These are phyloP conservation scores for Wickerhamomyces tratensis DNA, from an alignment of 805 yeast species.

Conservation along the genomic window DNA sequence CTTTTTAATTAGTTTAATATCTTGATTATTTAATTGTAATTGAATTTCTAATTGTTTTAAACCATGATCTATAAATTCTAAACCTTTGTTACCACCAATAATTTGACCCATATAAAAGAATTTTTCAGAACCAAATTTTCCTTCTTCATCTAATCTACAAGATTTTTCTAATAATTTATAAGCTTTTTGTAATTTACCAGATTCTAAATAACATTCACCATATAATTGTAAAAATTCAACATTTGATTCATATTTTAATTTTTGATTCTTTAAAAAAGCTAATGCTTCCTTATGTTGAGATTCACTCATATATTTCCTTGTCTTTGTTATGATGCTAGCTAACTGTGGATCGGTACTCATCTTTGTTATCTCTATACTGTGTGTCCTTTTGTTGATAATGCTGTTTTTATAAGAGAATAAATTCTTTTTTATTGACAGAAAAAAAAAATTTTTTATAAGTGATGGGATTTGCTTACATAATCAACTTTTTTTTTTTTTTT, in stretches of 20 bases:
- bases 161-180: conserved; percentile 50
- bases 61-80: conserved; percentile 53
- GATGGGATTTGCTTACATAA: no score
- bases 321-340: conserved; percentile 1
- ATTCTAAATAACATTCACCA: conserved; percentile 76
- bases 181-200: conserved; percentile 72
- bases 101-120: conserved; percentile 88
- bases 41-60: conserved; percentile 38
- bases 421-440: no score
- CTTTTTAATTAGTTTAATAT: conserved; percentile 31
- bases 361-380: no score
- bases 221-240: conserved; percentile 42
- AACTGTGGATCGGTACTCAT: background rate
- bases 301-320: conserved; percentile 4
- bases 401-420: no score
- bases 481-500: no score
- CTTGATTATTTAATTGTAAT: conserved; percentile 19
- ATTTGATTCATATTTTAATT: conserved; percentile 24
- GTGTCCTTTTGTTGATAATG: no score
- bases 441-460: no score
- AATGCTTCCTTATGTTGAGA: conserved; percentile 21
- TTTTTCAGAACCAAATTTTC: conserved; percentile 62
- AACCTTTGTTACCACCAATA: conserved; percentile 72
- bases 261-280: conserved; percentile 23
- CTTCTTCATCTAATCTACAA: conserved; percentile 62